phyloP scores from a whole-genome alignment of 2,329 filamentous ascomycete genomes.

The Sphaerulina vaccinii region DNA sequence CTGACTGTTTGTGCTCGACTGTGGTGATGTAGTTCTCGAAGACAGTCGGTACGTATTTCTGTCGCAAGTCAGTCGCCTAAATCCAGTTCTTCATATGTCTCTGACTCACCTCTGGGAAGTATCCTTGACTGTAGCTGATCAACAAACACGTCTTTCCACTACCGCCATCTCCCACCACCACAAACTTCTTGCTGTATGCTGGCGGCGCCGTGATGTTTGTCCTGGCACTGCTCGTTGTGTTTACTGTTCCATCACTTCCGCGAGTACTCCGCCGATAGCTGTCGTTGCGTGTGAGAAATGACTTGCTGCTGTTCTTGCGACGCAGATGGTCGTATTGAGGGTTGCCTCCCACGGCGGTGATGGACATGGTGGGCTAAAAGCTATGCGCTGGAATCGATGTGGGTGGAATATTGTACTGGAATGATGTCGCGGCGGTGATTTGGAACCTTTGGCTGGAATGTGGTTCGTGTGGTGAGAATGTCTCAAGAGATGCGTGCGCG shows the following conservation, averaged over 20 bases:
- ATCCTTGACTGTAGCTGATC: conserved; percentile 98
- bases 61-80: conserved; percentile 6
- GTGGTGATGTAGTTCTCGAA: conserved; percentile 99
- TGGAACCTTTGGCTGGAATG: conserved; percentile 7
- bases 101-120: conserved; percentile 84
- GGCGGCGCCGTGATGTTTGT: conserved; percentile 89
- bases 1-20: conserved; percentile 79
- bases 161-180: conserved; percentile 95
- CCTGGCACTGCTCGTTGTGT: conserved; percentile 71
- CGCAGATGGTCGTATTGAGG: conserved; percentile 57
- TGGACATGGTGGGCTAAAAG: conserved; percentile 31
- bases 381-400: not conserved
- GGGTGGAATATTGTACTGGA: not conserved
- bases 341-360: conserved; percentile 36
- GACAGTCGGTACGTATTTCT: conserved; percentile 99
- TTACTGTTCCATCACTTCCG: conserved; percentile 83
- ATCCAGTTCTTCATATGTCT: conserved; percentile 7
- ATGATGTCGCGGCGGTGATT: conserved; percentile 7
- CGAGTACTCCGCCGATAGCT: conserved; percentile 42
- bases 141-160: conserved; percentile 98
- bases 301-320: conserved; percentile 51
- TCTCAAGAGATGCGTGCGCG: not conserved
- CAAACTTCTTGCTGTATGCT: conserved; percentile 97
- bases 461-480: not conserved
- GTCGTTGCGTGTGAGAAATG: conserved; percentile 36